Base-by-base conservation (phyloP, 495 filamentous ascomycete species). In the Neurospora intermedia region DNA sequence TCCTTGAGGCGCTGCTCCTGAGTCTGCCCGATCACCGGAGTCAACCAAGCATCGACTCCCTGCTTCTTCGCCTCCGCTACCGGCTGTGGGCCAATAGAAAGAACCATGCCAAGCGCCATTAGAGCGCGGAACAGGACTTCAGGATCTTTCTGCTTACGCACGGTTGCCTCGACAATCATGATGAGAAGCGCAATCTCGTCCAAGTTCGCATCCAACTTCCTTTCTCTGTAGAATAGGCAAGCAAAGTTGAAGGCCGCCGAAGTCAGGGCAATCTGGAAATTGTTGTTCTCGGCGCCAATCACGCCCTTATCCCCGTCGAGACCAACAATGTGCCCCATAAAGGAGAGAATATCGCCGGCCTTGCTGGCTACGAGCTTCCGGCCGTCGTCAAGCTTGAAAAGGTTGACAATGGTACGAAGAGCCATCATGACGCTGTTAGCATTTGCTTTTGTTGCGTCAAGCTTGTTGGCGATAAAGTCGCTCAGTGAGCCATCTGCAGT, bases 221-320 rank as follows among this genome's bases (percentile, higher is more conserved):
- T 73, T 48, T 81, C 70, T 38, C 77, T 83, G 45, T 81, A 84
- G 0, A 80, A 81, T 41, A 90, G 86, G 27, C 92, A 91, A 4
- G 92, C 88, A 82, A 91, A 94, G 82, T 99, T 98, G 78, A 98
- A 91, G 76, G 91, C 91, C 0, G 93, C 84, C 9, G 96, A 96
- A 13, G 92, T 89, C 27, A 94, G 80, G 0, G 96, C 96, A 71
- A 97, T 90, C 69, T 90, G 87, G 9, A 96, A 82, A 77, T 96
- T 97, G 45, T 90, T 89, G 75, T 96, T 96, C n/a, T 84, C 84
- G 1, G 88, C 85, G 43, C 86, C 85, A 1, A 82, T 80, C 6
- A 86, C 79, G 38, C 85, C 76, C 3, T 82, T 77, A 2, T 83
- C 80, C 46, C 85, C 86, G 6, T 87, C 84, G 38, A 88, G 80